These are phyloP conservation scores for Apocynum venetum DNA, from an alignment of 257 asterid species.

Conservation along the genomic window DNA sequence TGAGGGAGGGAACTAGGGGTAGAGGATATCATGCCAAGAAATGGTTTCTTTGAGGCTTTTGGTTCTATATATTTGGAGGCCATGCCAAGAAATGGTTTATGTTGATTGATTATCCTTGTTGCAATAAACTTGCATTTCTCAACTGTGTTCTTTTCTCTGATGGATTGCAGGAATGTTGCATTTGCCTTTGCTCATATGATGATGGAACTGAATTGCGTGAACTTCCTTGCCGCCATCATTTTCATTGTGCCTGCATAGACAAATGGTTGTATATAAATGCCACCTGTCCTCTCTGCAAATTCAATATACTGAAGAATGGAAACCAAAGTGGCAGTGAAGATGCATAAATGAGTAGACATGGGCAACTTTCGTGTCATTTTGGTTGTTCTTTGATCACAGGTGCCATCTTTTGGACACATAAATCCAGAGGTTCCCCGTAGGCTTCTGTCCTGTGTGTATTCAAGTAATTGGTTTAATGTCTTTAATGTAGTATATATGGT, in stretches of 20 bases:
- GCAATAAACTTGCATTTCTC: not conserved
- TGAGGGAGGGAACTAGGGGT: not conserved
- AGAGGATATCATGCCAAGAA: not conserved
- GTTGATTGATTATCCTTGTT: not conserved
- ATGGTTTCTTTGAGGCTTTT: not conserved
- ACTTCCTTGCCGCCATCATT: conserved; percentile 96
- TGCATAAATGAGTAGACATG: conserved; percentile 32
- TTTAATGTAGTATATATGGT: not conserved
- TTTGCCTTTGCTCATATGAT: conserved; percentile 79
- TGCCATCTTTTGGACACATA: not conserved
- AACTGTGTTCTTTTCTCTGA: not conserved
- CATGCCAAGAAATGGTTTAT: not conserved
- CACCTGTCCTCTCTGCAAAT: conserved; percentile 95
- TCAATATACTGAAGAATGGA: conserved; percentile 74
- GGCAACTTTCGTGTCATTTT: not conserved
- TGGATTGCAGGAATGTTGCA: conserved; percentile 82
- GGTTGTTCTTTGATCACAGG: conserved; percentile 4
- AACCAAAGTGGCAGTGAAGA: conserved; percentile 65
- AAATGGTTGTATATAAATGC: conserved; percentile 95
- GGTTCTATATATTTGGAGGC: not conserved
- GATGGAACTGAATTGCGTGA: conserved; percentile 92
- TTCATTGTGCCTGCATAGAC: conserved; percentile 83
- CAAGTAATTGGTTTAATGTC: not conserved
- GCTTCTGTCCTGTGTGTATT: conserved; percentile 21
- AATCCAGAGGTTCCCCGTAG: conserved; percentile 15